Evolutionary conservation across 2,329 filamentous ascomycete genomes (phyloP).

Genomic region (Alternaria consortialis): DNA sequence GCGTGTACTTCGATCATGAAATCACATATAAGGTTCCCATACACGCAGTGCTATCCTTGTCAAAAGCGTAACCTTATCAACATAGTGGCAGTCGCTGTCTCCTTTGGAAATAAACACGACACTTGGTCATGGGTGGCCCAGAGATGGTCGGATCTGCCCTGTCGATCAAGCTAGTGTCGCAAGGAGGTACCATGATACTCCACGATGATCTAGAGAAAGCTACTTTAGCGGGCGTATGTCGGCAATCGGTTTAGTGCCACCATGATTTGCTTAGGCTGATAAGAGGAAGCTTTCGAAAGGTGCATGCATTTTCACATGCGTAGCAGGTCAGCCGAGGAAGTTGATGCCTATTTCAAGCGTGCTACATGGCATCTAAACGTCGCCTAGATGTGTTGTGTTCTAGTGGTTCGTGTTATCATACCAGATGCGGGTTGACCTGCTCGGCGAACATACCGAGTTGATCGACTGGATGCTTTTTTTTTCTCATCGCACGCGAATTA

Average conservation of each 20-base stretch:
- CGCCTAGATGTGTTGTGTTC: not conserved
- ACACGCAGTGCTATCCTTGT: not conserved
- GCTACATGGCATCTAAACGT: not conserved
- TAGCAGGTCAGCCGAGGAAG: not conserved
- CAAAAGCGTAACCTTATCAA: not conserved
- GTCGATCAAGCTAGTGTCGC: not conserved
- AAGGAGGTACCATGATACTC: not conserved
- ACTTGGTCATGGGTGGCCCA: not conserved
- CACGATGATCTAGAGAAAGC: conserved; percentile 4
- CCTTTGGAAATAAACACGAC: not conserved
- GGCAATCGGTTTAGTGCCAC: not conserved
- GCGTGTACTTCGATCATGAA: not conserved
- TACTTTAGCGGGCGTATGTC: not conserved
- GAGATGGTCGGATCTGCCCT: not conserved
- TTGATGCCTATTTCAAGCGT: not conserved
- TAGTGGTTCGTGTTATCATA: not conserved
- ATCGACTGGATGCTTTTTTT: not conserved
- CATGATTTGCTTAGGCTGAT: not conserved
- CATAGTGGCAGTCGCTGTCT: not conserved
- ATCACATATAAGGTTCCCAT: not conserved
- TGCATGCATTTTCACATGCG: not conserved
- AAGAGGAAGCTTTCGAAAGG: not conserved
- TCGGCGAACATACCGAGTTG: not conserved
- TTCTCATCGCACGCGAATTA: not conserved
- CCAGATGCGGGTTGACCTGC: not conserved